Conservation (phyloP, 192 early-diverging fungal genomes). For the Gamsiella multidivaricata region DNA sequence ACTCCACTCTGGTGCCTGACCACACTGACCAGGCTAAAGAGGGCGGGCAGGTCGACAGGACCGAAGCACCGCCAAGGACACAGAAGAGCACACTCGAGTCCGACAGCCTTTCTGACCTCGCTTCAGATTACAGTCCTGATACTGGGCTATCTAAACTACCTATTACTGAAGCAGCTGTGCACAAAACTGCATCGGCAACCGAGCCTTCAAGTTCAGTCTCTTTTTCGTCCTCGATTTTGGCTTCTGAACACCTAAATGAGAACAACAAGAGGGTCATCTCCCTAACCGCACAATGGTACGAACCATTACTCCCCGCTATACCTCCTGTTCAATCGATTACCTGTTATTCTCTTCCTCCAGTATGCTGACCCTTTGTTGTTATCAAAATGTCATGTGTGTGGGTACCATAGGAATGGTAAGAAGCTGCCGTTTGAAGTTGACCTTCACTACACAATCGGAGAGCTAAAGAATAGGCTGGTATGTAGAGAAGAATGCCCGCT, state of each 20-base stretch:
- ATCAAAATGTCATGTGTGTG: not conserved
- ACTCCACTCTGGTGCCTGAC: slow-evolving; percentile 7
- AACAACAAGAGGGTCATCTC: slow-evolving; percentile 44
- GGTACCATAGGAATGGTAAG: slow-evolving; percentile 40
- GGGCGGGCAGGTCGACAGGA: not conserved
- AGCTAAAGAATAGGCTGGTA: slow-evolving; percentile 48
- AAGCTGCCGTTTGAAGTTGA: slow-evolving; percentile 46
- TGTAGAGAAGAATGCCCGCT: not conserved
- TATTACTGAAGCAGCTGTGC: too few relatives aligned
- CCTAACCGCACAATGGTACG: slow-evolving; percentile 46
- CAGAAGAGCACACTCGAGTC: not conserved
- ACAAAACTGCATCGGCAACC: not conserved
- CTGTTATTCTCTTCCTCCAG: too few relatives aligned
- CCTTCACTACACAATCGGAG: slow-evolving; percentile 43
- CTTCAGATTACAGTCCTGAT: too few relatives aligned
- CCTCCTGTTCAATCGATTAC: too few relatives aligned
- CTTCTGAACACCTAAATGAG: slow-evolving; percentile 19
- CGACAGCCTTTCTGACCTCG: not conserved
- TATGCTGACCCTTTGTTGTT: too few relatives aligned
- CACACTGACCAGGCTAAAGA: not conserved
- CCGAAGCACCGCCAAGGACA: not conserved
- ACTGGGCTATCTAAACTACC: too few relatives aligned
- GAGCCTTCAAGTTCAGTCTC: not conserved
- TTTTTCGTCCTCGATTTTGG: not conserved
- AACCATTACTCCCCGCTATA: not conserved